Evolutionary conservation across 345 rosid genomes (phyloP), one percentile per base, ranked within the genome.

Genomic region (Kernera saxatilis): DNA sequence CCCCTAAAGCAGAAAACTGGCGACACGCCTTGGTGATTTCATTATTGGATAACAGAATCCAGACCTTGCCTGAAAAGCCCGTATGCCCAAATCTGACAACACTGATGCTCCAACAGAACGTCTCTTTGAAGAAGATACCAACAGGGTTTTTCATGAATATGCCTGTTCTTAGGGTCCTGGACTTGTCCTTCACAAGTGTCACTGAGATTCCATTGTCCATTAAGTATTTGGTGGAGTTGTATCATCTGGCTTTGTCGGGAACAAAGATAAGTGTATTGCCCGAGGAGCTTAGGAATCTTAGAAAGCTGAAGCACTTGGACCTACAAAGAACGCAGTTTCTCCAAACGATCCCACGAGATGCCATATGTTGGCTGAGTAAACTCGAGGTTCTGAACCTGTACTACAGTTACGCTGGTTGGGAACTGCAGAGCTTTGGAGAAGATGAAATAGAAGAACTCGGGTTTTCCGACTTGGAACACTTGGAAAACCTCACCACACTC

Each of bases 311-410:
- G 74, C 82, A 80, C 65, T 68, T 84, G 37, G 77, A 82, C 68
- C 66, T 84, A 19, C 84, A 78, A 71, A 84, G 88, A 57, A 82
- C 86, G 35, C 75, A 67, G 59, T 70, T 77, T 68, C 84, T 84
- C 13, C 75, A 74, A 67, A 72, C 61, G 6, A 80, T 84, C 65
- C 84, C 87, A 63, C 66, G 44, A 29, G 71, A 75, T 36, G 80
- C 82, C 69, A 59, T 84, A 49, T 58, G 78, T 30, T 71, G 84
- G 64, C 68, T 82, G 46, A 46, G 65, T 26, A 54, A 75, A 51
- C 75, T 82, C 59, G 65, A 72, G 76, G 78, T 80, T 57, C 72
- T 84, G 74, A 82, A 82, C 41, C 33, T 84, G 66, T 84, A 84
- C 48, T 84, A 82, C 64, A 80, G 85, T 75, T 84, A 79, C 27